A percentile compares a stretch with the other conserved stretches of the same genome.
phyloP scores from a whole-genome alignment of 495 filamentous ascomycete species.

The Talaromyces thailandensis region DNA sequence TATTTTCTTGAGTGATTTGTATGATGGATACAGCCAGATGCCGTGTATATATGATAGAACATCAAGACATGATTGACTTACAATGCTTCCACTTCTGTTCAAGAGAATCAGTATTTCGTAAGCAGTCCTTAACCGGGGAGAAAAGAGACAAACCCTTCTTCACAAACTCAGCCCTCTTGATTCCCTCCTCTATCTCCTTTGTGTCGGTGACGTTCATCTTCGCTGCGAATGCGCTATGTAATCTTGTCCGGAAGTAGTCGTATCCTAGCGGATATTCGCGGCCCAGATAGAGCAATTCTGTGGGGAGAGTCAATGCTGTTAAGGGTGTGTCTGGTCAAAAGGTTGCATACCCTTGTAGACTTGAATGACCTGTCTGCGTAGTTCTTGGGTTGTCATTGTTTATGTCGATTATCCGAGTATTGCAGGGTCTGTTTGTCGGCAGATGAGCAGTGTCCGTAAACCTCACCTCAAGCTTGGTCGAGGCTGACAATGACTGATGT shows the following conservation, averaged over 20 bases:
- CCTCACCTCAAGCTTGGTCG: no score
- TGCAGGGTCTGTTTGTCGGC: not conserved
- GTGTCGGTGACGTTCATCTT: constrained; percentile 64
- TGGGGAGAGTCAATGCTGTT: not conserved
- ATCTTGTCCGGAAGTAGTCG: constrained; percentile 66
- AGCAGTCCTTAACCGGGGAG: not conserved
- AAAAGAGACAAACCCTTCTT: constrained; percentile 62
- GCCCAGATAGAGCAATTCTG: constrained; percentile 82
- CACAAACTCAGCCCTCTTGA: constrained; percentile 75
- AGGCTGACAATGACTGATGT: no score
- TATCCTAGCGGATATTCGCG: constrained; percentile 84
- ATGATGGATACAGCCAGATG: not conserved
- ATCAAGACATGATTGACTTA: constrained; percentile 37
- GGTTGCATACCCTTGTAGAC: constrained; percentile 80
- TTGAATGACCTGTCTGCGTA: constrained; percentile 72
- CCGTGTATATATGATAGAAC: not conserved
- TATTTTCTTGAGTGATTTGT: not conserved
- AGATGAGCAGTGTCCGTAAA: no score
- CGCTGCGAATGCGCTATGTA: constrained; percentile 77
- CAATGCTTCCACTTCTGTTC: constrained; percentile 79
- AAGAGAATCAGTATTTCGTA: constrained; percentile 1
- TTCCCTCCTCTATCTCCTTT: constrained; percentile 61
- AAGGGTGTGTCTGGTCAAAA: no score
- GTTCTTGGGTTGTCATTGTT: constrained; percentile 41
- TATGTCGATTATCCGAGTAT: not conserved